Evolutionary conservation across 192 early-diverging fungal species (phyloP), one percentile per base, ranked within the genome.

Genomic region (Backusella parvicylindrica): DNA sequence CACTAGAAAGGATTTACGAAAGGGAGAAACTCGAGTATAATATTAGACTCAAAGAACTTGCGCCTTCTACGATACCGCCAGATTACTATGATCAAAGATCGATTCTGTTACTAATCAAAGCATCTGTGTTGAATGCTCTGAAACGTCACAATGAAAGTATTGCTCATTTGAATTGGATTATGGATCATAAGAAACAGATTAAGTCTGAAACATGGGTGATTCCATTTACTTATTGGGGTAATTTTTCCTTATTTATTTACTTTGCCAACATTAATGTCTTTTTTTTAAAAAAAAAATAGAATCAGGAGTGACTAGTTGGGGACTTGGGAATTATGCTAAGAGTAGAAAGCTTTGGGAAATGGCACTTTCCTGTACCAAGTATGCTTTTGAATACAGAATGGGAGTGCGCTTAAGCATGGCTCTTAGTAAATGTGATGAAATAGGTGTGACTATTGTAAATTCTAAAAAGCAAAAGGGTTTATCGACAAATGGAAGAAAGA

Each of bases 201-300:
- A 16, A 43, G 2, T 76, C 84, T 5, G 84, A 86, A 47, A 82
- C 81, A 31, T 86, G 84, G 84, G 73, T 85, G 8, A 35, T 85
- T 16, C 85, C 85, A n/a, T 86, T 86, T 71, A 80, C 83, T 3
- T 85, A 80, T 49, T 86, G 85, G 85, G 74, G 74, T 79, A 85
- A 47, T 0, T 31, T 30, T 28, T 16, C 23, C 8, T 26, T 28
- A 67, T 38, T 21, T 56, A 35, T 40, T 28, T 64, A 49, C 23
- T 26, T 36, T 16, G 6, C 36, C 35, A 73, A 30, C 11, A 16
- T 35, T 74, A 18, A 30, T 9, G 6, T 74, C 32, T 56, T 21
- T 38, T 12, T 71, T 12, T 40, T 40, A 12, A 35, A 35, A 35
- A 35, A 35, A 35, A 35, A 2, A 50, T 43, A 76, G 87, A 88